Evolutionary conservation across 208 protist species (phyloP).

Genomic region (Leishmania gerbilli): DNA sequence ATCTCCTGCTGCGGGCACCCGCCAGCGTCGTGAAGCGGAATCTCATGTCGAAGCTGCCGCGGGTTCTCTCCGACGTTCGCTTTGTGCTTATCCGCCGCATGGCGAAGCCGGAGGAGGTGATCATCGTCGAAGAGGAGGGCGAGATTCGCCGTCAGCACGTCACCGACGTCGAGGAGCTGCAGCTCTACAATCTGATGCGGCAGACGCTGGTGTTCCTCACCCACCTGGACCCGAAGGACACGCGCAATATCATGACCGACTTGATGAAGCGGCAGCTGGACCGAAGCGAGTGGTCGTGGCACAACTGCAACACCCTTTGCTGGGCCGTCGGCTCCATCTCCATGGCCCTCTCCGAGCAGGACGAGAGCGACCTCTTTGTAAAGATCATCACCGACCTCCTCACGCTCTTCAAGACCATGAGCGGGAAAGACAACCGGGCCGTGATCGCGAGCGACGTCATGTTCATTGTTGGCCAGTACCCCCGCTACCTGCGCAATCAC

Average conservation of each 20-base stretch:
- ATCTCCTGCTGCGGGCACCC: slow-evolving; percentile 49
- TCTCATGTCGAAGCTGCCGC: slow-evolving; percentile 58
- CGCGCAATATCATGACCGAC: slow-evolving; percentile 95
- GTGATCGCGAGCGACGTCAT: slow-evolving; percentile 99
- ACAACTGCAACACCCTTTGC: slow-evolving; percentile 98
- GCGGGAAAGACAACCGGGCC: slow-evolving; percentile 98
- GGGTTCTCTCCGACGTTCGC: slow-evolving; percentile 92
- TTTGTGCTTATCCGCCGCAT: slow-evolving; percentile 97
- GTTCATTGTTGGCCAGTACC: slow-evolving; percentile 99
- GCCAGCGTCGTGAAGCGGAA: slow-evolving; percentile 55
- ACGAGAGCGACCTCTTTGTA: slow-evolving; percentile 98
- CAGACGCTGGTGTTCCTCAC: slow-evolving; percentile 98
- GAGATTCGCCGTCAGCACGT: slow-evolving; percentile 97
- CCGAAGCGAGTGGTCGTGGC: slow-evolving; percentile 94
- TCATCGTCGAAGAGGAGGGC: slow-evolving; percentile 99
- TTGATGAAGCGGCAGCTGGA: slow-evolving; percentile 83
- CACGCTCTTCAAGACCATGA: slow-evolving; percentile 95
- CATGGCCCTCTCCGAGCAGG: slow-evolving; percentile 94
- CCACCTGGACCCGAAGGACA: slow-evolving; percentile 95
- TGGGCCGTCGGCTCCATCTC: slow-evolving; percentile 99
- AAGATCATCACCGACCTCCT: slow-evolving; percentile 98
- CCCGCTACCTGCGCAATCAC: slow-evolving; percentile 97
- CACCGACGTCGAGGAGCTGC: slow-evolving; percentile 97
- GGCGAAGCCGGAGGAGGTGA: slow-evolving; percentile 99
- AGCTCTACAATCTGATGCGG: slow-evolving; percentile 98